These are phyloP conservation scores for Penicillium sp. DNA, from an alignment of 2,329 filamentous ascomycete species.

Conservation along the genomic window DNA sequence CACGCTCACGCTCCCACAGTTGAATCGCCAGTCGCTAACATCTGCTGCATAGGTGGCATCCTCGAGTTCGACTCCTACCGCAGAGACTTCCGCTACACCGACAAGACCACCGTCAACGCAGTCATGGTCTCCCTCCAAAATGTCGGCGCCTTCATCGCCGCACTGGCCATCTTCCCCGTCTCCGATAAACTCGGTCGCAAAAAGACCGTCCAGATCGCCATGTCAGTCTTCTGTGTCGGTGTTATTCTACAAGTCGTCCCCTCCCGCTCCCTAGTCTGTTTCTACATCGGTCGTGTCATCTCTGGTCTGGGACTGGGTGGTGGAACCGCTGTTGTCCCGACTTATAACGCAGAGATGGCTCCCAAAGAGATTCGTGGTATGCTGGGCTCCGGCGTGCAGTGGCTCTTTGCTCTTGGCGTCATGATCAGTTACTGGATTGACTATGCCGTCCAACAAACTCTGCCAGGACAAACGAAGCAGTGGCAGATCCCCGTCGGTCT, in stretches of 20 bases:
- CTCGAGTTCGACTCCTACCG: slow-evolving; percentile 50
- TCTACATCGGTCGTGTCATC: slow-evolving; percentile 53
- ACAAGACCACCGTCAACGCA: slow-evolving; percentile 49
- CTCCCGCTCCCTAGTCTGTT: slow-evolving; percentile 50
- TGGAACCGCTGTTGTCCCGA: slow-evolving; percentile 47
- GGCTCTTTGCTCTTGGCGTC: slow-evolving; percentile 42
- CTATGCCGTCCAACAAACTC: slow-evolving; percentile 51
- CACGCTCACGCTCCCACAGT: too few species aligned
- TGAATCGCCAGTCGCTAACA: too few species aligned
- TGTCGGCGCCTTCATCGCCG: slow-evolving; percentile 58
- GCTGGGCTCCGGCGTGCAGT: slow-evolving; percentile 42
- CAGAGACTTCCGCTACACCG: slow-evolving; percentile 47
- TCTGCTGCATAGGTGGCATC: slow-evolving; percentile 39
- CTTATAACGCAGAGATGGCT: slow-evolving; percentile 48
- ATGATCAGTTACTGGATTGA: slow-evolving; percentile 52
- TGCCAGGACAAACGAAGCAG: slow-evolving; percentile 46
- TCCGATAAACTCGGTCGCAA: slow-evolving; percentile 52
- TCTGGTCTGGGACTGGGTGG: slow-evolving; percentile 53
- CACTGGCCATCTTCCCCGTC: slow-evolving; percentile 52
- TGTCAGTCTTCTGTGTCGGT: slow-evolving; percentile 44
- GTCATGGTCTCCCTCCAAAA: slow-evolving; percentile 56
- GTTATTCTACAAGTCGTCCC: slow-evolving; percentile 53
- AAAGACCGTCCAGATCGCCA: slow-evolving; percentile 49
- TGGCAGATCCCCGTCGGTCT: slow-evolving; percentile 56
- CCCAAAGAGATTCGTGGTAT: slow-evolving; percentile 49